Base-by-base conservation (phyloP, 148 eudicot species). In the Tetragonia tetragonoides region DNA sequence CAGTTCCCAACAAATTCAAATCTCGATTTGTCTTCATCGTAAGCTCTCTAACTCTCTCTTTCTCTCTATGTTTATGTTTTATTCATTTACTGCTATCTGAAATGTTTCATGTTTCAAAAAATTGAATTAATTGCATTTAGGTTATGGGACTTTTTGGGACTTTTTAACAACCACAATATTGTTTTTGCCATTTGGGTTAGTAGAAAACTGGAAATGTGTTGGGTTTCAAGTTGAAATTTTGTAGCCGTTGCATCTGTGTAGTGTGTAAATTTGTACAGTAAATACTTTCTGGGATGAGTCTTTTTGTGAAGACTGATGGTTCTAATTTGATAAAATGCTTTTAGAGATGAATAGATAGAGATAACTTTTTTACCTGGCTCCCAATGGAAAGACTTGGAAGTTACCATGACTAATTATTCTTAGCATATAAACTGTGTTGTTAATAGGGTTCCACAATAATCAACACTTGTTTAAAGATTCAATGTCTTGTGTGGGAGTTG, bases 11-110 rank as follows among this genome's bases (percentile, higher is more conserved):
- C 62, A 34, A 72, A 72, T 72, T 80, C 65, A 46, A 68, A 72
- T 69, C 17, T 76, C 11, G 69, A 41, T 57, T 68, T 21, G 23
- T 72, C 34, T 73, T 42, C 41, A 39, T 23, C 37, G 80, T 81
- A 81, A 28, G 70, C 28, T 24, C 41, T 10, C 21, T 66, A 28
- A 28, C n/a, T 73, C 54, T 46, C 44, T 37, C n/a, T 78, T 39
- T 61, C 61, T 42, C 2, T 77, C 11, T 44, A 28, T 18, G 4
- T 46, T 66, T 2, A 39, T 67, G 3, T 8, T 56, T 40, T 59
- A 34, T 38, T 7, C 16, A 14, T n/a, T 56, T 44, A 44, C 47
- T 68, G 24, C 47, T n/a, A 20, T 24, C 37, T 51, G 54, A 54
- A 57, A 59, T 56, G 12, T 41, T 41, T 39, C 64, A 16, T 44